Evolutionary conservation across 2,329 filamentous ascomycete species (phyloP).

Genomic region (Beauveria sp.): DNA sequence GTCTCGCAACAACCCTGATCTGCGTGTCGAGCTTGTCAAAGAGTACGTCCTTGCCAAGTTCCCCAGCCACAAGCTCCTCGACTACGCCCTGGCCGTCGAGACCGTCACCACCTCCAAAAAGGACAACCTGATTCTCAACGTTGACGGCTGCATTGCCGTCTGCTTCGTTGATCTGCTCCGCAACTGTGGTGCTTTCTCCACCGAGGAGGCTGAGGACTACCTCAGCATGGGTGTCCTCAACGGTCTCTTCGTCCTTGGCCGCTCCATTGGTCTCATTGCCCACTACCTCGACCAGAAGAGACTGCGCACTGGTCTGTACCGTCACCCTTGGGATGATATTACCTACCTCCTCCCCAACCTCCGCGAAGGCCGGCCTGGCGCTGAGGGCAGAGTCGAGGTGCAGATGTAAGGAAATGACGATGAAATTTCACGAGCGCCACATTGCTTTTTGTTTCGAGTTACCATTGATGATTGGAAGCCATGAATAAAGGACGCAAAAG

Average conservation of each 20-base stretch:
- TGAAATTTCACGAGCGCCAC: conserved; percentile 19
- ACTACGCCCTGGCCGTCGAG: conserved; percentile 97
- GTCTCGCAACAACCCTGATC: conserved; percentile 98
- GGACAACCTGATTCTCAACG: conserved; percentile 99
- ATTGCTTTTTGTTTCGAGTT: conserved; percentile 18
- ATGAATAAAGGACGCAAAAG: conserved; percentile 5
- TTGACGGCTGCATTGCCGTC: conserved; percentile 95
- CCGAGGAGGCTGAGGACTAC: conserved; percentile 98
- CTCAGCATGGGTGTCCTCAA: conserved; percentile 98
- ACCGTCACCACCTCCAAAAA: conserved; percentile 99
- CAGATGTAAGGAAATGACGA: conserved; percentile 47
- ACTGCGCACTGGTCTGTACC: conserved; percentile 95
- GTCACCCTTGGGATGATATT: conserved; percentile 98
- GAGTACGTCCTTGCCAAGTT: conserved; percentile 98
- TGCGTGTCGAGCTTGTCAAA: conserved; percentile 98
- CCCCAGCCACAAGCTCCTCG: conserved; percentile 94
- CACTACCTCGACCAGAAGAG: conserved; percentile 99
- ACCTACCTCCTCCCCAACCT: conserved; percentile 87
- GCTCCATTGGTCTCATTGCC: conserved; percentile 97
- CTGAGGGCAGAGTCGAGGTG: conserved; percentile 85
- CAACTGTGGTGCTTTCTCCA: conserved; percentile 94
- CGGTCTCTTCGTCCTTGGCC: conserved; percentile 96
- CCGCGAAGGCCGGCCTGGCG: conserved; percentile 60
- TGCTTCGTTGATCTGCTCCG: conserved; percentile 97
- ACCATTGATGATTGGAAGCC: conserved; percentile 4